These are phyloP conservation scores for Cladophialophora chaetospira DNA, from an alignment of 2,329 filamentous ascomycete genomes.

Conservation along the genomic window DNA sequence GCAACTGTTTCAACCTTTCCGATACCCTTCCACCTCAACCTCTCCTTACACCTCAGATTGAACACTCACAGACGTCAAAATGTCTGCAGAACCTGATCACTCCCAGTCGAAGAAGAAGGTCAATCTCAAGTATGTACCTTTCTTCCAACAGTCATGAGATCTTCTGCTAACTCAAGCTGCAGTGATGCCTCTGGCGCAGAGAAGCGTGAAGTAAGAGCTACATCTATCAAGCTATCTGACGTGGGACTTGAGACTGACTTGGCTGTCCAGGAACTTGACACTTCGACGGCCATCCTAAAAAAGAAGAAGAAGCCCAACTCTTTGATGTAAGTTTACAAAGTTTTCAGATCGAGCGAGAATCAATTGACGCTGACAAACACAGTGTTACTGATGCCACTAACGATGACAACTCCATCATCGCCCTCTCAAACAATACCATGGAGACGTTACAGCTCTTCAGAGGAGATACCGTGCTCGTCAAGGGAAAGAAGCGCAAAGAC, in stretches of 20 bases:
- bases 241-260: conserved; percentile 34
- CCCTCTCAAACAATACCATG: conserved; percentile 98
- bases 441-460: conserved; percentile 97
- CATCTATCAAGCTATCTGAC: conserved; percentile 30
- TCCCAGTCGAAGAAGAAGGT: conserved; percentile 75
- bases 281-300: conserved; percentile 94
- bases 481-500: conserved; percentile 99
- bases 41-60: conserved; percentile 1
- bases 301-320: conserved; percentile 99
- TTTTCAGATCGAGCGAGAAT: background rate
- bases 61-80: conserved; percentile 50
- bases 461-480: conserved; percentile 95
- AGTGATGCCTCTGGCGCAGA: conserved; percentile 90
- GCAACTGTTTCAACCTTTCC: conserved; percentile 4
- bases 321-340: conserved; percentile 70
- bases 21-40: background rate
- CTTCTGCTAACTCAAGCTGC: conserved; percentile 23
- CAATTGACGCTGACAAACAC: conserved; percentile 32
- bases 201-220: conserved; percentile 71
- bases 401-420: conserved; percentile 99
- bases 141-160: conserved; percentile 23
- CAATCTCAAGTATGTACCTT: conserved; percentile 70
- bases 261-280: conserved; percentile 72
- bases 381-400: conserved; percentile 98
- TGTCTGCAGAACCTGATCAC: conserved; percentile 69